Percentiles rank a stretch among this genome's conserved stretches.
phyloP scores from a whole-genome alignment of 176 grass and related monocot genomes.

The Rhipidocladum racemiflorum region DNA sequence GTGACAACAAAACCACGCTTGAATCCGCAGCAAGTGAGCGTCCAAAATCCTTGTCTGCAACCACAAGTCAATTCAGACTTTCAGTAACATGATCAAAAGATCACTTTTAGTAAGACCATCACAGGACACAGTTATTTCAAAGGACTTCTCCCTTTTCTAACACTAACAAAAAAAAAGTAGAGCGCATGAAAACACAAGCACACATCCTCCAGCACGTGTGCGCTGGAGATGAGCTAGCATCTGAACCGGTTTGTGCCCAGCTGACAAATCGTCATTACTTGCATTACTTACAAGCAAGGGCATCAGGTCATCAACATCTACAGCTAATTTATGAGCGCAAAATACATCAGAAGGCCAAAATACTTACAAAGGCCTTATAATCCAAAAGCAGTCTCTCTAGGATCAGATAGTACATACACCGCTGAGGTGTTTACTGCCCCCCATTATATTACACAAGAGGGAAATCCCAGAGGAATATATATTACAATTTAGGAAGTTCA shows the following conservation, averaged over 20 bases:
- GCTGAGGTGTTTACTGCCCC: not conserved
- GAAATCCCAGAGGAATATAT: not conserved
- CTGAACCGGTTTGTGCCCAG: not conserved
- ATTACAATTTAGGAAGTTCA: no score
- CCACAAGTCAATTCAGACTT: not conserved
- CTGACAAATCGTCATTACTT: not conserved
- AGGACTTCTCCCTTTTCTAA: not conserved
- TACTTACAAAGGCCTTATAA: not conserved
- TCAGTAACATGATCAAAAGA: not conserved
- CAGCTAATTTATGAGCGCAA: not conserved
- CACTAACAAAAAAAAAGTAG: not conserved
- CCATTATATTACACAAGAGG: not conserved
- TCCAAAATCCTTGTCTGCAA: not conserved
- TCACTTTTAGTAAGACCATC: not conserved
- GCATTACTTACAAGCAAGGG: not conserved
- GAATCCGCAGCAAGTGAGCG: not conserved
- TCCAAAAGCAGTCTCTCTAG: not conserved
- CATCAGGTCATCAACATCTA: not conserved
- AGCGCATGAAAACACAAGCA: not conserved
- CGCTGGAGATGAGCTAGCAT: not conserved
- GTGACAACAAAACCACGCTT: not conserved
- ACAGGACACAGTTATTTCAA: not conserved
- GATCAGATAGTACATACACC: not conserved
- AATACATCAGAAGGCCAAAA: not conserved
- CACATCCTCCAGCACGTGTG: not conserved